Percentiles rank a stretch among this genome's conserved stretches.
Conservation (phyloP, 129 eudicot genomes). For the Artemisia argyi region DNA sequence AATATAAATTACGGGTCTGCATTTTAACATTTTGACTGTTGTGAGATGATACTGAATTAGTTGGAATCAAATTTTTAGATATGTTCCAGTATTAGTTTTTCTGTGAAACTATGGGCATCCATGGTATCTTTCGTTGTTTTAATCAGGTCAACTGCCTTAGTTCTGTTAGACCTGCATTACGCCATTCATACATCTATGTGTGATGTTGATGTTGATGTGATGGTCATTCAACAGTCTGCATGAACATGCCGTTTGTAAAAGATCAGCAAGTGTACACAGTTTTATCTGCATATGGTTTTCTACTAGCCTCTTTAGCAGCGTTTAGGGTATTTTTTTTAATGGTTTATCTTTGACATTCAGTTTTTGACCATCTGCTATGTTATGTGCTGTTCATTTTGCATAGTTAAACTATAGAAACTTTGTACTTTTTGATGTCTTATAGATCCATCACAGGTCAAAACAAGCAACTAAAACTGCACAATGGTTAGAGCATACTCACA, state of each 20-base stretch:
- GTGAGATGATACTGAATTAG: not conserved
- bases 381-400: not conserved
- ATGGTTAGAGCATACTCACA: conserved; percentile 87
- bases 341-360: not conserved
- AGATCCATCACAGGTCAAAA: conserved; percentile 25
- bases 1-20: not conserved
- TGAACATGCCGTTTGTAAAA: not conserved
- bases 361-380: not conserved
- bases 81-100: not conserved
- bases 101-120: not conserved
- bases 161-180: not conserved
- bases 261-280: conserved; percentile 11
- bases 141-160: conserved; percentile 3
- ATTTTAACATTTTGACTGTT: not conserved
- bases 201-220: not conserved
- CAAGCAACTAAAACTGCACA: conserved; percentile 9
- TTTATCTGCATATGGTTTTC: not conserved
- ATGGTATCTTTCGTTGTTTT: not conserved
- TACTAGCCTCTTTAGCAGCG: not conserved
- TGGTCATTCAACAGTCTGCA: not conserved
- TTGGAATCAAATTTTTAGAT: not conserved
- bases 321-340: too few relatives aligned
- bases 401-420: not conserved
- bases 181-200: not conserved
- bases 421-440: not conserved